Base-by-base conservation (phyloP, 352 stramenopile species). In the Phytopythium kandeliae region DNA sequence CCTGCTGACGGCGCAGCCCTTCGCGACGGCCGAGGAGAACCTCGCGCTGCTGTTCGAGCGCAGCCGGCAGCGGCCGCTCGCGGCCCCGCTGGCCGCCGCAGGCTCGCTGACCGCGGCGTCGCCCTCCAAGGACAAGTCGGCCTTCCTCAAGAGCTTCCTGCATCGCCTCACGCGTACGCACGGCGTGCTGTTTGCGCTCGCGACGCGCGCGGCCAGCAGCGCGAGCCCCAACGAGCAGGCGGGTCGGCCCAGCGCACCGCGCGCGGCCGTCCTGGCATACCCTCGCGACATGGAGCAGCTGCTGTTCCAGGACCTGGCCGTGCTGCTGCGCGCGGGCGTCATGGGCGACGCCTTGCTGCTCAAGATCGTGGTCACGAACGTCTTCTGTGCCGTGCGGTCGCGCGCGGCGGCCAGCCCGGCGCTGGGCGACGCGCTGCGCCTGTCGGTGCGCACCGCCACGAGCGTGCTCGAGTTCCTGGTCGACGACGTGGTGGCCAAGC, bases 11-110 rank as follows among this genome's bases (percentile, higher is more conserved):
- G 62, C 72, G 16, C 74, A 89, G 62, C 88, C 88, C 17, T 97
- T 97, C 55, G 69, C 75, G 21, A 96, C 86, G 0, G 86, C 86
- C 0, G 78, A 92, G 48, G 86, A 96, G 46, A 97, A 97, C 55
- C 63, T 97, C 7, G 84, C 74, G 47, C 48, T 96, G 57, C 67
- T 97, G 8, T 97, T 96, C 63, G 85, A 95, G 46, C 86, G 85
- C 19, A 92, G 78, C 50, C 78, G 79, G n/a, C 85, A 95, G 55
- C 78, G 75, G 15, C 69, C 73, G 36, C 58, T 87, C 31, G 68
- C 71, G 10, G 60, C 67, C 3, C 71, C 74, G 6, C 59, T 58
- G 34, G 50, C 54, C 19, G 57, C 51, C 3, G 8, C 35, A 4
- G 48, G 47, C 4, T 19, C 38, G 5, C 61, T 89, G 38, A 75